Base-by-base conservation (phyloP, 768 basidiomycete genomes). In the Leccinum olivaceopallidum region DNA sequence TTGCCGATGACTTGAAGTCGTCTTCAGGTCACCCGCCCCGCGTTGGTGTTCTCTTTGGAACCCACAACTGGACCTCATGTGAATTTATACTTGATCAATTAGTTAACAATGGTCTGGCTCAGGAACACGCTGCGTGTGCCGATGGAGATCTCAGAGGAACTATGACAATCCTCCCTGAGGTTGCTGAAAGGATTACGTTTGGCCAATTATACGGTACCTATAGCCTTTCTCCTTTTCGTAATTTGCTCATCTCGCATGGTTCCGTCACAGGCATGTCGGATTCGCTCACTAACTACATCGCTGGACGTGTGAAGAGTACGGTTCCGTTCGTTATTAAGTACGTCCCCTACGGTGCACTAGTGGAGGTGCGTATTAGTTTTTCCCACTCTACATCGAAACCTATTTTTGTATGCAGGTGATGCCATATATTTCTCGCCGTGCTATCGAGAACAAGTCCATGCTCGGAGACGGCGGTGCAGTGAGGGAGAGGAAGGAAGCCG, bases 401-500 rank as follows among this genome's bases (percentile, higher is more conserved):
- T 6, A 60, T 10, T 24, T 26, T 14, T 18, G 12, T 14, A 4
- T n/a, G 6, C 20, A 90, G 86, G 90, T 94, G 10, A 88, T 97
- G 86, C 94, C 95, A 0, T 98, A 96, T 72, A 82, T 97, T 9
- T 83, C 88, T 44, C 83, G 94, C 34, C 81, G 95, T 16, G 95
- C 94, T 1, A 87, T 94, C 50, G 95, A 97, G 85, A 97, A 98
- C 78, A 95, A 94, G 74, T 88, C 88, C 0, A 81, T 97, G 2
- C 82, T 98, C 28, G 90, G 88, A 16, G 78, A 83, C 20, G 90
- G 89, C 2, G 85, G 80, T 13, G 92, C 93, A 0, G 73, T 75
- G 18, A 64, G 67, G 39, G 74, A 75, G 63, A 70, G 73, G 55
- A 73, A 72, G 24, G 67, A 64, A 42, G 70, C 68, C 13, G 72